Evolutionary conservation across 768 basidiomycete species (phyloP).

Genomic region (Agrocybe praecox): DNA sequence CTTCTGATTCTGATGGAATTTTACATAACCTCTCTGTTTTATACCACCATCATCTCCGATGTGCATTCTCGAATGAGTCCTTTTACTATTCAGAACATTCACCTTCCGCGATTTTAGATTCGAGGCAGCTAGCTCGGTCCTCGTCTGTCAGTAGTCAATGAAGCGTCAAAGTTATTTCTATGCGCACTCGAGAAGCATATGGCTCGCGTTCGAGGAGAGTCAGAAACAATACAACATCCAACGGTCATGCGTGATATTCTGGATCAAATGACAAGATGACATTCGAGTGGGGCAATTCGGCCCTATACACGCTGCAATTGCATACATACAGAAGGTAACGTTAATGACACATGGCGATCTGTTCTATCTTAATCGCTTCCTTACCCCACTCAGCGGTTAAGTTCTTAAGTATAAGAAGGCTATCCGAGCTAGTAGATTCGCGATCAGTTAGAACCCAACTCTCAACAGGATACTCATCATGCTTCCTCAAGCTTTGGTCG

Average conservation of each 20-base stretch:
- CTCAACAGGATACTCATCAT: constrained; percentile 2
- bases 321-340: not conserved
- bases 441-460: not conserved
- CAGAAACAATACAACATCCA: not conserved
- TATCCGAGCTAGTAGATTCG: not conserved
- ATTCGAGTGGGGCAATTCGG: not conserved
- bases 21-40: not conserved
- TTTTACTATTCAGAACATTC: too few species aligned
- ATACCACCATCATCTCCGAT: not conserved
- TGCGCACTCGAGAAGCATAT: not conserved
- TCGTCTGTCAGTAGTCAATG: too few species aligned
- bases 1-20: not conserved
- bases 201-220: not conserved
- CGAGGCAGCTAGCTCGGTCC: too few species aligned
- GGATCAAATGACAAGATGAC: not conserved
- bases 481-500: constrained; percentile 1
- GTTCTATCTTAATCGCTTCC: not conserved
- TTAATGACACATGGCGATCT: not conserved
- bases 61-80: not conserved
- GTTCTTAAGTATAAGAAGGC: not conserved
- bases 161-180: not conserved
- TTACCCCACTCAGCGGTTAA: not conserved
- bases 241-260: not conserved
- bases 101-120: too few species aligned
- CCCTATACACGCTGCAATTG: not conserved